phyloP scores from a whole-genome alignment of 192 early-diverging fungal genomes.

The Coemansia sp. region DNA sequence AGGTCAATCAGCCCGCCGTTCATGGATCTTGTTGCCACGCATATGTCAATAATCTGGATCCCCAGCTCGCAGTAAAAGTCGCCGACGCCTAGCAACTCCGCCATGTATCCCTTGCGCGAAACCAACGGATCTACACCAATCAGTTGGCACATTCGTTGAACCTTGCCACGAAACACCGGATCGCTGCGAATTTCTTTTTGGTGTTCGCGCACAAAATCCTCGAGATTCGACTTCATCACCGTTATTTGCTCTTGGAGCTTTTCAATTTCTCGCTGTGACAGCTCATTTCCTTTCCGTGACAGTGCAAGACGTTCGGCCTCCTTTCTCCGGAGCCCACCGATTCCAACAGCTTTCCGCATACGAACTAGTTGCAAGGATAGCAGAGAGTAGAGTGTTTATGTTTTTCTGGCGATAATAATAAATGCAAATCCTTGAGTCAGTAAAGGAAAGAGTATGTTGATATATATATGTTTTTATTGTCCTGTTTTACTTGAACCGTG shows the following conservation, averaged over 20 bases:
- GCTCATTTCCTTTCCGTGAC: slow-evolving; percentile 44
- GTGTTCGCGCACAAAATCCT: slow-evolving; percentile 84
- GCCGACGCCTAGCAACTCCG: slow-evolving; percentile 89
- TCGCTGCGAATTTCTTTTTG: slow-evolving; percentile 85
- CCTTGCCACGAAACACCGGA: slow-evolving; percentile 83
- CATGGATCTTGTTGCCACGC: slow-evolving; percentile 74
- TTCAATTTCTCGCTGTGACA: slow-evolving; percentile 53
- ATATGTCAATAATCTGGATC: slow-evolving; percentile 91
- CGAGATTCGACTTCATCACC: slow-evolving; percentile 77
- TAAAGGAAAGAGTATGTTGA: too few species aligned
- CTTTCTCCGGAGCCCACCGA: slow-evolving; percentile 57
- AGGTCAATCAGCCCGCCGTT: slow-evolving; percentile 94
- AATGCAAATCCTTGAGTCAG: too few species aligned
- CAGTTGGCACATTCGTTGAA: slow-evolving; percentile 90
- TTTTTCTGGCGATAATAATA: not conserved
- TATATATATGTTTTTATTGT: too few species aligned
- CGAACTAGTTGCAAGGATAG: not conserved
- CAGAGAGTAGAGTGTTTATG: not conserved
- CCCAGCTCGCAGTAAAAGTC: slow-evolving; percentile 98
- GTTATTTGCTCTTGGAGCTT: slow-evolving; percentile 70
- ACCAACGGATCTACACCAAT: slow-evolving; percentile 95
- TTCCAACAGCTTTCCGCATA: slow-evolving; percentile 55
- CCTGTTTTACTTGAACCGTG: too few species aligned
- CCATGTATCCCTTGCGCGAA: slow-evolving; percentile 96
- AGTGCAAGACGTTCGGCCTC: slow-evolving; percentile 50